Conservation (phyloP, 768 basidiomycete genomes). For the Russula virescens region DNA sequence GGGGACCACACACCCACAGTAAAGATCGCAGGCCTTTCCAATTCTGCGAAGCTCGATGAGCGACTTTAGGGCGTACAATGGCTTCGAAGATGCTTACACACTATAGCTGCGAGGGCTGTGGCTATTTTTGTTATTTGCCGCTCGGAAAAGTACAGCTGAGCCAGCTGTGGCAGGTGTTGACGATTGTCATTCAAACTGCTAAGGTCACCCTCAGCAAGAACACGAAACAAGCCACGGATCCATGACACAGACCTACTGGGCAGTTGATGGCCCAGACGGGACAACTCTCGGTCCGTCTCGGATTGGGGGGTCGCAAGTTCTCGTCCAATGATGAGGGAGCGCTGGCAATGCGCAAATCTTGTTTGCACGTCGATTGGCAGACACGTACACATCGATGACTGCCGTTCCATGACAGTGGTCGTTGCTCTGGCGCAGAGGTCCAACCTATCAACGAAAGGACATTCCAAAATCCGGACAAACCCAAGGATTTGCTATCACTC, state of each 20-base stretch:
- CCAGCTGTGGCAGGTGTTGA: not conserved
- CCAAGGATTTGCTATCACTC: conserved; percentile 53
- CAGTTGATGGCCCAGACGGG: conserved; percentile 48
- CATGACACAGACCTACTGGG: conserved; percentile 55
- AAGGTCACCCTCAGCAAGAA: conserved; percentile 54
- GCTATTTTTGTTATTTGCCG: conserved; percentile 54
- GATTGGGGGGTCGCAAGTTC: conserved; percentile 52
- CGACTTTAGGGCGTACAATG: not conserved
- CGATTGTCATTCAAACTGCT: not conserved
- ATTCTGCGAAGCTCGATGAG: conserved; percentile 47
- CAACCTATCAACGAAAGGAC: conserved; percentile 42
- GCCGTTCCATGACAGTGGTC: conserved; percentile 36
- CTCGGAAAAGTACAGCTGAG: conserved; percentile 34
- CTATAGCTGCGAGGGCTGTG: conserved; percentile 48
- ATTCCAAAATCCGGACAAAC: conserved; percentile 40
- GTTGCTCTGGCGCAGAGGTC: conserved; percentile 40
- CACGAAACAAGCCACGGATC: conserved; percentile 62
- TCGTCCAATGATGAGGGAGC: conserved; percentile 50
- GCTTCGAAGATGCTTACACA: not conserved
- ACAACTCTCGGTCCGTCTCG: conserved; percentile 42
- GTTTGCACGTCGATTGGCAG: conserved; percentile 51
- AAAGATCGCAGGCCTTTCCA: conserved; percentile 41
- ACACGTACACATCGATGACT: conserved; percentile 52
- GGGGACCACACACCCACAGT: conserved; percentile 47
- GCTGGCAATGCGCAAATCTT: conserved; percentile 57